phyloP scores from a whole-genome alignment of 179 eudicot species.

The Nepenthes alata region DNA sequence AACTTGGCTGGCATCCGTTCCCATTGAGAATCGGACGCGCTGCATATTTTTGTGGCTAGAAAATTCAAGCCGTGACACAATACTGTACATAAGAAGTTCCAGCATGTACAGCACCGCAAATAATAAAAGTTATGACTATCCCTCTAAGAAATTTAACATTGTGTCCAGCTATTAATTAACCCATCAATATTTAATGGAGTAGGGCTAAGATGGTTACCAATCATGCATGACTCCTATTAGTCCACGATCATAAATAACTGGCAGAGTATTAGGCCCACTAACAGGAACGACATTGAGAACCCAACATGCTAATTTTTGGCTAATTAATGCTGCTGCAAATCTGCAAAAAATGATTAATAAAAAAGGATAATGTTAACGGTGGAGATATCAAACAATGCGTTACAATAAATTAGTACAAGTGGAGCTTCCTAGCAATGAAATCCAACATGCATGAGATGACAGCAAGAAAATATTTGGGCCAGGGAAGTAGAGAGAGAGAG shows the following conservation, averaged over 20 bases:
- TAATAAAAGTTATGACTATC: no score
- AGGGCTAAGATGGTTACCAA: constrained; percentile 30
- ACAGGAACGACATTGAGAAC: constrained; percentile 89
- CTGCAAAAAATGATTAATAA: constrained; percentile 25
- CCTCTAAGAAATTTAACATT: no score
- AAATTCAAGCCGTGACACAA: no score
- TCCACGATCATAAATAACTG: constrained; percentile 91
- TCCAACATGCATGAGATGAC: not conserved
- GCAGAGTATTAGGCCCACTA: constrained; percentile 85
- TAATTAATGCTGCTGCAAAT: constrained; percentile 78
- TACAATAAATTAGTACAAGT: not conserved
- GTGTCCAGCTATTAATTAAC: not conserved
- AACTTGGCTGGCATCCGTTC: no score
- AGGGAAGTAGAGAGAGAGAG: not conserved
- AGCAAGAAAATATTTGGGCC: not conserved
- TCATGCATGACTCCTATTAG: constrained; percentile 96
- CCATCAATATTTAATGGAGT: not conserved
- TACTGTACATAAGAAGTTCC: no score
- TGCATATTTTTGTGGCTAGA: no score
- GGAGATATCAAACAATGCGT: not conserved
- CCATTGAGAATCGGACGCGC: no score
- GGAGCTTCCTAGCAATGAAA: not conserved
- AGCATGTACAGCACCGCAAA: no score
- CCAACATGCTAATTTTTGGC: constrained; percentile 67
- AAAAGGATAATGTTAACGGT: no score